These are phyloP conservation scores for Capronia epimyces DNA, from an alignment of 2,329 filamentous ascomycete genomes.

Conservation along the genomic window DNA sequence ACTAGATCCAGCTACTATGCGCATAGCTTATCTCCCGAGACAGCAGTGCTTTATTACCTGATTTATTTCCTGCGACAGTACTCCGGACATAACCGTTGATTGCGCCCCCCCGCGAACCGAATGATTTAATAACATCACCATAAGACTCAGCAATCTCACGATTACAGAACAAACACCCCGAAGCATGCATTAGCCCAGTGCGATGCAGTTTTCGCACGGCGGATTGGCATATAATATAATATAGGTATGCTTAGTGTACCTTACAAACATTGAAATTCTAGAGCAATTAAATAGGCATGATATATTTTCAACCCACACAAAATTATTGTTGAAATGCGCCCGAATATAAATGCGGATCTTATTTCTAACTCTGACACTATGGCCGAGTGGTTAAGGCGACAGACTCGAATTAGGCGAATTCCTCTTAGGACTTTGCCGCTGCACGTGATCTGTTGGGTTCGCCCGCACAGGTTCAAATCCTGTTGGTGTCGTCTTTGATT, in stretches of 20 bases:
- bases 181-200: too few species aligned
- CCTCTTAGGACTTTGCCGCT: background rate
- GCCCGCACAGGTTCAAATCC: constrained; percentile 31
- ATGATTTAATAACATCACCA: too few species aligned
- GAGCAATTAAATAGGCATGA: background rate
- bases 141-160: too few species aligned
- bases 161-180: too few species aligned
- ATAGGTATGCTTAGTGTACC: too few species aligned
- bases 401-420: constrained; percentile 24
- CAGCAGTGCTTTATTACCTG: background rate
- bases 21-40: background rate
- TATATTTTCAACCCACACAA: background rate
- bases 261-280: too few species aligned
- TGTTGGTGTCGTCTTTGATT: constrained; percentile 25
- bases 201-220: too few species aligned
- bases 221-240: too few species aligned
- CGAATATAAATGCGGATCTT: background rate
- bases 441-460: constrained; percentile 27
- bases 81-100: too few species aligned
- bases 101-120: too few species aligned
- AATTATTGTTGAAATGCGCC: background rate
- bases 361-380: constrained; percentile 2
- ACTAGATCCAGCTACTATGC: background rate
- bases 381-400: constrained; percentile 32
- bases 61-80: too few species aligned